Conservation (phyloP, 192 early-diverging fungal genomes). For the Funneliformis geosporum region DNA sequence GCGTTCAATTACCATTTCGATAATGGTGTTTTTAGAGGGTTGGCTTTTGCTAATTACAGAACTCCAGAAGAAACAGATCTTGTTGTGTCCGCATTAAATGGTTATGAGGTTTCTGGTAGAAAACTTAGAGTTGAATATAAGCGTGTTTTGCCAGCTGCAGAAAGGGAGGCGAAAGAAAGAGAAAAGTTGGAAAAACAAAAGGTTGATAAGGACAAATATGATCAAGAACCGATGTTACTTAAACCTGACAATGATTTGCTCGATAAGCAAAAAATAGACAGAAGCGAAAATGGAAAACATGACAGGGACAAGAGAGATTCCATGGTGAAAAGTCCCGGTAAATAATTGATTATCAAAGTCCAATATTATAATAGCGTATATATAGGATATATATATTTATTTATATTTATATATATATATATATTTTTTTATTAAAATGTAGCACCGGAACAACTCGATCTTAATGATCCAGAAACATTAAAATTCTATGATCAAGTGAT, state of each 20-base stretch:
- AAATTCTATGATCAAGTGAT: constrained; percentile 72
- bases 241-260: constrained; percentile 5
- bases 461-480: constrained; percentile 71
- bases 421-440: constrained; percentile 17
- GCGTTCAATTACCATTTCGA: constrained; percentile 87
- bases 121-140: constrained; percentile 82
- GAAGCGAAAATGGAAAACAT: constrained; percentile 31
- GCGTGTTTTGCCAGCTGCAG: constrained; percentile 65
- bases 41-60: constrained; percentile 82
- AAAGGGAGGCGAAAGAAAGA: constrained; percentile 57
- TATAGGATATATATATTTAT: neutral
- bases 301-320: constrained; percentile 22
- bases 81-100: constrained; percentile 69
- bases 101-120: constrained; percentile 67
- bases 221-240: constrained; percentile 28
- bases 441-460: constrained; percentile 54
- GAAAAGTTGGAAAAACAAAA: constrained; percentile 46
- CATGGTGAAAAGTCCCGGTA: constrained; percentile 22
- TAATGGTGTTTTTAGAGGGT: constrained; percentile 74
- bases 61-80: constrained; percentile 74
- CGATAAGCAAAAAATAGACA: constrained; percentile 23
- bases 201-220: constrained; percentile 32
- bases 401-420: neutral
- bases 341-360: neutral
- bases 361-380: no score